phyloP scores from a whole-genome alignment of 169 alveolate genomes.

The Nephromyces sp. region DNA sequence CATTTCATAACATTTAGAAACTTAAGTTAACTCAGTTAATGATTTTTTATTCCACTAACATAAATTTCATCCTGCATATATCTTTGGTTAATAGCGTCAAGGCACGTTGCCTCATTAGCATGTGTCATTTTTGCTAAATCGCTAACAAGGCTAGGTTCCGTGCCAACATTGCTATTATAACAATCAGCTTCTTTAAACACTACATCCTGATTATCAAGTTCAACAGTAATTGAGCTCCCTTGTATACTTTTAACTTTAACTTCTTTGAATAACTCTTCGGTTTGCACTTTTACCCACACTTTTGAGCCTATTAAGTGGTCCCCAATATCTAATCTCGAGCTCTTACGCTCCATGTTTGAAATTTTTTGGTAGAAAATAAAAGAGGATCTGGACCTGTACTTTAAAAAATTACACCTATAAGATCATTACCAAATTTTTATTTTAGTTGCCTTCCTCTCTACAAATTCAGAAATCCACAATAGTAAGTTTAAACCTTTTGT shows the following conservation, averaged over 20 bases:
- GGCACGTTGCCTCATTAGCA: slow-evolving; percentile 73
- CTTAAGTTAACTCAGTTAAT: neutral
- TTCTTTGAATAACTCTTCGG: slow-evolving; percentile 6
- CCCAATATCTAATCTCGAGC: slow-evolving; percentile 24
- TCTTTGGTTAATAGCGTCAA: slow-evolving; percentile 57
- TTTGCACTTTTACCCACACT: slow-evolving; percentile 13
- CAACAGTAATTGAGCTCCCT: slow-evolving; percentile 13
- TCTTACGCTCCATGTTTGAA: slow-evolving; percentile 9
- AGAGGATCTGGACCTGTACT: neutral
- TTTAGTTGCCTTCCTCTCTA: neutral
- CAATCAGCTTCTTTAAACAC: slow-evolving; percentile 11
- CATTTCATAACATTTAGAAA: neutral
- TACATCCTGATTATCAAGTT: neutral
- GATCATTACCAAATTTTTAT: neutral
- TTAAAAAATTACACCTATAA: neutral
- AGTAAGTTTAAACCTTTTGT: no score
- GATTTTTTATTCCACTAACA: slow-evolving; percentile 21
- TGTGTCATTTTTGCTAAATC: slow-evolving; percentile 81
- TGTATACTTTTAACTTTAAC: slow-evolving; percentile 12
- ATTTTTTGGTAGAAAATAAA: neutral
- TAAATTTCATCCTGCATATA: slow-evolving; percentile 16
- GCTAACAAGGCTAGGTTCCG: slow-evolving; percentile 65
- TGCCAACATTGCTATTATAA: slow-evolving; percentile 22
- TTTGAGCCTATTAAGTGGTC: slow-evolving; percentile 22
- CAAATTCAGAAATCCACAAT: no score